phyloP scores from a whole-genome alignment of 148 eudicot species.

The Vaccinium macrocarpon region DNA sequence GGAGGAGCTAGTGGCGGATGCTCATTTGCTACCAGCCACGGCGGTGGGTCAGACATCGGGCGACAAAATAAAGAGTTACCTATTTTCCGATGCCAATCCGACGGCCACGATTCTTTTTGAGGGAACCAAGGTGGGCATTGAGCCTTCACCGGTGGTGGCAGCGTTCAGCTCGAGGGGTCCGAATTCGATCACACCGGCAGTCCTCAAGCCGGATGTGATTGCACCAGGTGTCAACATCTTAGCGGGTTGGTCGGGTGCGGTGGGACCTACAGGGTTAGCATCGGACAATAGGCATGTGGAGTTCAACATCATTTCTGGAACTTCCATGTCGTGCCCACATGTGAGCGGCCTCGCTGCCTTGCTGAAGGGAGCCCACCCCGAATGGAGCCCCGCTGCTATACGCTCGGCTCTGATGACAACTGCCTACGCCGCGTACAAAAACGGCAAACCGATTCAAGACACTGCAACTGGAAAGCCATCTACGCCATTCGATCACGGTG shows the following conservation, averaged over 20 bases:
- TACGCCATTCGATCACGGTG: constrained; percentile 47
- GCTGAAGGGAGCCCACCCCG: constrained; percentile 39
- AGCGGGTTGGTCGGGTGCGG: constrained; percentile 45
- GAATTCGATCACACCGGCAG: constrained; percentile 38
- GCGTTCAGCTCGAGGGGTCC: constrained; percentile 55
- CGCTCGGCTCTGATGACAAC: constrained; percentile 58
- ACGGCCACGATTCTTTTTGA: constrained; percentile 34
- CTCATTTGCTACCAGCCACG: constrained; percentile 46
- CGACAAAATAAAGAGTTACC: constrained; percentile 30
- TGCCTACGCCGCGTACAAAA: constrained; percentile 36
- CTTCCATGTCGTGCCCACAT: constrained; percentile 58
- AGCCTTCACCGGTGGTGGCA: constrained; percentile 51
- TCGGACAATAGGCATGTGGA: constrained; percentile 39
- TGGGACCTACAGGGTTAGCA: constrained; percentile 37
- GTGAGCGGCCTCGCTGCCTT: constrained; percentile 53
- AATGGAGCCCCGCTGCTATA: constrained; percentile 56
- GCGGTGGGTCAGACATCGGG: constrained; percentile 36
- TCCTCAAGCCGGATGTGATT: constrained; percentile 45
- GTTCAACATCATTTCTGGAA: constrained; percentile 52
- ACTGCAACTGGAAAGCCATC: constrained; percentile 46
- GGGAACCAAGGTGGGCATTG: constrained; percentile 49
- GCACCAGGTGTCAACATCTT: constrained; percentile 56
- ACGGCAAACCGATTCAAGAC: constrained; percentile 31
- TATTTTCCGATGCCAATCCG: constrained; percentile 36
- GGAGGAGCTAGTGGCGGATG: constrained; percentile 48